These are phyloP conservation scores for Musa balbisiana DNA, from an alignment of 202 grass and related monocot species.

Conservation along the genomic window DNA sequence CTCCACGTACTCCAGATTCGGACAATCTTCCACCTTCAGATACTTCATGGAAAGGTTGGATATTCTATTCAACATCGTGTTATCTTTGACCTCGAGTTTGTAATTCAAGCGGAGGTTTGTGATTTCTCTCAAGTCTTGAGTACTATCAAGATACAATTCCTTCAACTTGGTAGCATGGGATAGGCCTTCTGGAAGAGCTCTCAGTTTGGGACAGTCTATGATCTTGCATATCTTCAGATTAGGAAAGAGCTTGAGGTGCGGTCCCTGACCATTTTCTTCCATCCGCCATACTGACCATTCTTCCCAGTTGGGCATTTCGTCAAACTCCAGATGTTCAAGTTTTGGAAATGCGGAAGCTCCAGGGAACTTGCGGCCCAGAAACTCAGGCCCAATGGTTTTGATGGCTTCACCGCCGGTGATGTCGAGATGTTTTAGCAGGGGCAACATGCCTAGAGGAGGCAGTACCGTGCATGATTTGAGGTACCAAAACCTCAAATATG, in stretches of 20 bases:
- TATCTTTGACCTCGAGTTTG: conserved; percentile 55
- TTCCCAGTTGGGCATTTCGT: conserved; percentile 61
- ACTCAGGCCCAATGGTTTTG: conserved; percentile 53
- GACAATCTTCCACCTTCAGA: conserved; percentile 49
- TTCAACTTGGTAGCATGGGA: conserved; percentile 26
- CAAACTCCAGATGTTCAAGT: conserved; percentile 51
- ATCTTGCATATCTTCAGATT: conserved; percentile 25
- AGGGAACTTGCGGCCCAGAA: conserved; percentile 23
- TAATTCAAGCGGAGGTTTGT: conserved; percentile 48
- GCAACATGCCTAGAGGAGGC: conserved; percentile 57
- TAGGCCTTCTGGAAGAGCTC: conserved; percentile 65
- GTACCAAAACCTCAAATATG: conserved; percentile 47
- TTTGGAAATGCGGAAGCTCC: conserved; percentile 45
- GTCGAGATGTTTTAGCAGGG: conserved; percentile 50
- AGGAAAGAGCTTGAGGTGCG: background rate
- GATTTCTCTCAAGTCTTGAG: conserved; percentile 57
- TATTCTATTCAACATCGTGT: conserved; percentile 44
- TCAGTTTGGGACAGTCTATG: conserved; percentile 59
- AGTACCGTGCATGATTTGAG: conserved; percentile 48
- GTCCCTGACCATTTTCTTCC: conserved; percentile 17
- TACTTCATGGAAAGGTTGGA: conserved; percentile 40
- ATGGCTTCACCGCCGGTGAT: conserved; percentile 54
- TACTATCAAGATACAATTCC: conserved; percentile 42
- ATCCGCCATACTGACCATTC: conserved; percentile 45
- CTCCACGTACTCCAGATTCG: conserved; percentile 64